These are phyloP conservation scores for Withania somnifera DNA, from an alignment of 305 asterid genomes.

Conservation along the genomic window DNA sequence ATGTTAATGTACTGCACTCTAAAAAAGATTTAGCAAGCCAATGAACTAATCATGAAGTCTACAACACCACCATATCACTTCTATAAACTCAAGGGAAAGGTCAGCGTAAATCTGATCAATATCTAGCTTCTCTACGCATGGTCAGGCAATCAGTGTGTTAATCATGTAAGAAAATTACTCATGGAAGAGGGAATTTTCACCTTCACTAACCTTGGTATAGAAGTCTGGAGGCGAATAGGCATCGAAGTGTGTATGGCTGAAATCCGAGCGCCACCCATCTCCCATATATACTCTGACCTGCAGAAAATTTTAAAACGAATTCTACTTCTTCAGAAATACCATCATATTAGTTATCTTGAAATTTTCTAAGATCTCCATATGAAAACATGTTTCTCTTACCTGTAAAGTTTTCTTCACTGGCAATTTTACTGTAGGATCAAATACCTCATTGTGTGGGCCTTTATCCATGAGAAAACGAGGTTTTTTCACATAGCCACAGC, in stretches of 20 bases:
- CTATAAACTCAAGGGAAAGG: neutral
- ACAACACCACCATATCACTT: neutral
- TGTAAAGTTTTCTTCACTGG: constrained; percentile 64
- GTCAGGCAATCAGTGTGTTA: neutral
- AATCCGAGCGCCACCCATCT: constrained; percentile 98
- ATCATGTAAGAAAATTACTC: neutral
- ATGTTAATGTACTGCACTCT: too few relatives aligned
- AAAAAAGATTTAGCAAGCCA: neutral
- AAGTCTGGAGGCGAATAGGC: constrained; percentile 93
- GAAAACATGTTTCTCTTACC: constrained; percentile 29
- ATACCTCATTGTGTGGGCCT: constrained; percentile 37
- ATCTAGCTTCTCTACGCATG: neutral
- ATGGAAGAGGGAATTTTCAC: neutral
- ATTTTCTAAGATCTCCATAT: neutral
- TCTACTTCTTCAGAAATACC: neutral
- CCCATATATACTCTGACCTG: constrained; percentile 85
- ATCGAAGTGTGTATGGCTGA: constrained; percentile 96
- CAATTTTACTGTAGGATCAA: constrained; percentile 68
- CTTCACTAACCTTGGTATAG: constrained; percentile 63
- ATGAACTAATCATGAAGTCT: neutral
- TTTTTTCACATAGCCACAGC: constrained; percentile 76
- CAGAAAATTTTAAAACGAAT: neutral
- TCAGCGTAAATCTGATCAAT: neutral
- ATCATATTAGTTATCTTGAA: neutral
- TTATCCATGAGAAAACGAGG: constrained; percentile 59